Evolutionary conservation across 768 basidiomycete species (phyloP), one percentile per base, ranked within the genome.

Genomic region (Russula vinacea): DNA sequence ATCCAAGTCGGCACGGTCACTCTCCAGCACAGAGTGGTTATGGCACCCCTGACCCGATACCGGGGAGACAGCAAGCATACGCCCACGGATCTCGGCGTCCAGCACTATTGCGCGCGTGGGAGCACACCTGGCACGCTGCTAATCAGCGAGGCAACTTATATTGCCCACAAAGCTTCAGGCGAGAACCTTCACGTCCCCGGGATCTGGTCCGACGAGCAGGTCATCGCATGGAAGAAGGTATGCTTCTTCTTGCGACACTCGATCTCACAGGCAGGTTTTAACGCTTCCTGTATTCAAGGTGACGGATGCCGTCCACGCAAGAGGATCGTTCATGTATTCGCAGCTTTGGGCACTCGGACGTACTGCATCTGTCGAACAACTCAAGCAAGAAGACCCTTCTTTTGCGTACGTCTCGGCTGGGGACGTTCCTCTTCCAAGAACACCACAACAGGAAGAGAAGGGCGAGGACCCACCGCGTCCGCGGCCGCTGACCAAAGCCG

Each of bases 81-180:
- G 5, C 78, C 71, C 4, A 67, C 62, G 5, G 73, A 76, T 1
- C 74, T 80, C 10, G 74, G 75, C 26, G 70, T 75, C 49, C 73
- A 76, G 22, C 83, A 83, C 68, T 84, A 84, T 68, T 58, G 73
- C 11, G 83, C 84, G 67, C 78, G 84, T 1, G 77, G 74, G 7
- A 74, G 75, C 49, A 68, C 71, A 0, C 78, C 81, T 0, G 85
- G 39, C 51, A 33, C 32, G 3, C 8, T 33, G 32, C 14, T 19
- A 29, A 79, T 89, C 64, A 74, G 83, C 3, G 86, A 89, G 71
- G 85, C 78, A 0, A 84, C 84, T 1, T 75, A 79, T 58, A 81
- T 89, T 52, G 78, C 81, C 0, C 70, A 72, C 1, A 67, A 78
- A 6, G 83, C 84, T 81, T 82, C 6, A 83, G 84, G 3, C 75